Evolutionary conservation across 1,284 basidiomycete genomes (phyloP), one percentile per base, ranked within the genome.

Genomic region (Tilletia indica): DNA sequence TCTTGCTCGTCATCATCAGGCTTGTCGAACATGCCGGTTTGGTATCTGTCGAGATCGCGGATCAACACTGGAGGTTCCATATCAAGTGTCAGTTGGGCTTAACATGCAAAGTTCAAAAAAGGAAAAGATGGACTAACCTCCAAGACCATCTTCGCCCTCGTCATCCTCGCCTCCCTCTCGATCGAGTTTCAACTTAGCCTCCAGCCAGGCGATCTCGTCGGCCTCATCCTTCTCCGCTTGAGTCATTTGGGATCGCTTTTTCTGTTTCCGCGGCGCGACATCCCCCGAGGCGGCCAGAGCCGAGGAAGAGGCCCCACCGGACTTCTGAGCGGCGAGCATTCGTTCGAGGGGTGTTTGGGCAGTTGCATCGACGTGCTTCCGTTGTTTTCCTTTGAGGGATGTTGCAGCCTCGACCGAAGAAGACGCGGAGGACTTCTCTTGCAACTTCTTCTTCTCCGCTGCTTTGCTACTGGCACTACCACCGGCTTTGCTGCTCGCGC

Each of bases 191-290:
- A 84, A 71, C 38, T 80, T 77, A 36, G 78, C 74, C 58, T 84
- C 82, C 8, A 84, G 74, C 82, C 82, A 84, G 1, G 75, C 72
- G 45, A 84, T 84, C 72, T 84, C 82, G 61, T 84, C 81, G 51
- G 83, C 82, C 42, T 84, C 82, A 14, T 82, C 77, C 45, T 77
- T 75, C 67, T 83, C 82, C 34, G 73, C 74, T 61, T 78, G 76
- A 0, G 67, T 76, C 77, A 78, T 74, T 36, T 34, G 56, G 5
- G 68, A 31, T 16, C 63, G 45, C 47, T 39, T 70, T 16, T 42
- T 67, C 51, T 64, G 39, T 2, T 69, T 67, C 14, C 16, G 67
- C 25, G 66, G 19, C 19, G 70, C 51, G 34, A 34, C 58, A 31
- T 34, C 71, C 21, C 51, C 54, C 19, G n/a, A 8, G 19, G 6